Base-by-base conservation (phyloP, 139 green algal species). In the Ulvella scutata region DNA sequence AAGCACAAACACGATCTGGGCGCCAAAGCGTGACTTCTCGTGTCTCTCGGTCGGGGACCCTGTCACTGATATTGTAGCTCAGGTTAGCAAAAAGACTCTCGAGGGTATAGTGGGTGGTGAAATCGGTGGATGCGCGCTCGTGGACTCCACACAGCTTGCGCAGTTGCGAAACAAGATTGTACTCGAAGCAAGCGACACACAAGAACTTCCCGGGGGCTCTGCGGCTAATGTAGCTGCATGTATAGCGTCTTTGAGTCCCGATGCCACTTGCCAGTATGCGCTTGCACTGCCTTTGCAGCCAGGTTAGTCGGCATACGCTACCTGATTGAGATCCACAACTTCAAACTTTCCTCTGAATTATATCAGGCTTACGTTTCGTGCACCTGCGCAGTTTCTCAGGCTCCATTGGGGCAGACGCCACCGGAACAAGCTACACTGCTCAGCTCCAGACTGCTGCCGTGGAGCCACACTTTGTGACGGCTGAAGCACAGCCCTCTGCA, bases 141-240 rank as follows among this genome's bases (percentile, higher is more conserved):
- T 88, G 0, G 4, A 40, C 1, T 51, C 79, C 20, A 76, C 81
- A 9, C 76, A 82, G 23, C 82, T 85, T 80, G 29, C 62, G 61
- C 3, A 67, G 79, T 76, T 81, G 20, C 43, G 37, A 67, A 62
- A 21, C 34, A 31, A 28, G 7, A 4, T 35, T 3, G 62, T 2
- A 4, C 34, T 17, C 10, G 4, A 61, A 3, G 38, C 3, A 34
- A 26, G 17, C 31, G 4, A 13, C 26, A 4, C 21, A 38, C 72
- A 61, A 35, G 43, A n/a, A 13, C 43, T 21, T 75, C 33, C 40
- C 2, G 91, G 91, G 6, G 91, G 91, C 73, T 89, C 80, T 77
- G 88, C 91, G 3, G 90, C 90, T 35, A 96, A 96, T 61, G 91
- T 96, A 3, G 72, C 85, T 20, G 51, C 33, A 13, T 67, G 51